phyloP scores from a whole-genome alignment of 306 rosid species.

The Glycine latifolia region DNA sequence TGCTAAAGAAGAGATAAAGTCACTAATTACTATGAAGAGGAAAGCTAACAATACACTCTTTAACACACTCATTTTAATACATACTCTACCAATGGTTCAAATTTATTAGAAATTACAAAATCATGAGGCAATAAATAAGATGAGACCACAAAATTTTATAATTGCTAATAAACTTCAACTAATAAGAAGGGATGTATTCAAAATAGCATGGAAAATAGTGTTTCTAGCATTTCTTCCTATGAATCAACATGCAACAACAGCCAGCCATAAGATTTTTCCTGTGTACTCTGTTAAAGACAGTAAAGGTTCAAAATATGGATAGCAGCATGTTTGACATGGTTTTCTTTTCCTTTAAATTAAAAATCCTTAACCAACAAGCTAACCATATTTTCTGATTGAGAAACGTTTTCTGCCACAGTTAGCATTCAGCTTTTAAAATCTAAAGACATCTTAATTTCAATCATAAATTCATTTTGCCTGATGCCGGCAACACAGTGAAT shows the following conservation, averaged over 20 bases:
- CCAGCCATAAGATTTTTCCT: constrained; percentile 2
- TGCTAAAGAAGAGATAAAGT: not conserved
- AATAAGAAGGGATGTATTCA: no score
- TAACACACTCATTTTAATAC: no score
- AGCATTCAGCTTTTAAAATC: constrained; percentile 26
- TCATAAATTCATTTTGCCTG: constrained; percentile 2
- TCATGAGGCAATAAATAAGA: no score
- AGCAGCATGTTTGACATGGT: constrained; percentile 14
- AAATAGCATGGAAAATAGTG: no score
- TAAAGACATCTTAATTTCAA: constrained; percentile 4
- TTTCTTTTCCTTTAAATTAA: not conserved
- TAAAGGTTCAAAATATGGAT: constrained; percentile 27
- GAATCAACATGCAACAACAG: constrained; percentile 31
- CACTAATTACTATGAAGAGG: not conserved
- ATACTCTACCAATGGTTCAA: no score
- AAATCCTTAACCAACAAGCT: constrained; percentile 13
- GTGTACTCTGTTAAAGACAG: not conserved
- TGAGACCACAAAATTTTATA: no score
- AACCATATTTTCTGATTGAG: constrained; percentile 3
- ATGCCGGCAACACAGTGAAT: not conserved
- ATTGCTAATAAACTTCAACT: no score
- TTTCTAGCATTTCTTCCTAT: no score
- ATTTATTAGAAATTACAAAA: no score
- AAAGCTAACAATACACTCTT: no score
- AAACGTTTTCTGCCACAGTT: constrained; percentile 29